Conservation (phyloP, 306 rosid species). For the Acacia melanoxylon region DNA sequence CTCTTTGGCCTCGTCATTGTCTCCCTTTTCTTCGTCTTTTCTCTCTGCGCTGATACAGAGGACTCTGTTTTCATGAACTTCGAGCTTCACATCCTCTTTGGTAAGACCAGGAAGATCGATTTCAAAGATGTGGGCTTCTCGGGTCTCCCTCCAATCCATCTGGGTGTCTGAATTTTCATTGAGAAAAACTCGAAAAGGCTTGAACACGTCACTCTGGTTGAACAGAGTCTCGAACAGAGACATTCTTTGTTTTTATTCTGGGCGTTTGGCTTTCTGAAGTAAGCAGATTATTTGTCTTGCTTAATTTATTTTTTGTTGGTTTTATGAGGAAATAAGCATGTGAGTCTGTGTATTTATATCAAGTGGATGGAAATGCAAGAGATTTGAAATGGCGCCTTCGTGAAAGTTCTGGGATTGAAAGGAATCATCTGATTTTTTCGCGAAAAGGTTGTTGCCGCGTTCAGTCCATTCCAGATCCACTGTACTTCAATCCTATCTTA, state of each 20-base stretch:
- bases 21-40: slow-evolving; percentile 14
- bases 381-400: slow-evolving; percentile 19
- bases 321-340: neutral
- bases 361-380: neutral
- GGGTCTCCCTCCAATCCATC: slow-evolving; percentile 68
- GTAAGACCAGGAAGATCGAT: slow-evolving; percentile 59
- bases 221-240: slow-evolving; percentile 40
- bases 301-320: neutral
- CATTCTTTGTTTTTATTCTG: slow-evolving; percentile 16
- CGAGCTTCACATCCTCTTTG: slow-evolving; percentile 60
- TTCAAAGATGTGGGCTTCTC: slow-evolving; percentile 45
- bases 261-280: neutral
- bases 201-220: slow-evolving; percentile 29
- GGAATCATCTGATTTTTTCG: neutral
- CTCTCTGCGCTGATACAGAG: slow-evolving; percentile 52
- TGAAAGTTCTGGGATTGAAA: slow-evolving; percentile 39
- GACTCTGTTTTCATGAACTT: slow-evolving; percentile 41
- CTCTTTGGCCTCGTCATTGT: neutral
- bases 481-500: neutral
- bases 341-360: slow-evolving; percentile 13
- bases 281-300: neutral
- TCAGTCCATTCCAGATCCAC: neutral
- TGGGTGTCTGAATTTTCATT: slow-evolving; percentile 24
- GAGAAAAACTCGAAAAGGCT: slow-evolving; percentile 23
- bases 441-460: neutral